Base-by-base conservation (phyloP, 768 basidiomycete species). In the Clavulina sp. region DNA sequence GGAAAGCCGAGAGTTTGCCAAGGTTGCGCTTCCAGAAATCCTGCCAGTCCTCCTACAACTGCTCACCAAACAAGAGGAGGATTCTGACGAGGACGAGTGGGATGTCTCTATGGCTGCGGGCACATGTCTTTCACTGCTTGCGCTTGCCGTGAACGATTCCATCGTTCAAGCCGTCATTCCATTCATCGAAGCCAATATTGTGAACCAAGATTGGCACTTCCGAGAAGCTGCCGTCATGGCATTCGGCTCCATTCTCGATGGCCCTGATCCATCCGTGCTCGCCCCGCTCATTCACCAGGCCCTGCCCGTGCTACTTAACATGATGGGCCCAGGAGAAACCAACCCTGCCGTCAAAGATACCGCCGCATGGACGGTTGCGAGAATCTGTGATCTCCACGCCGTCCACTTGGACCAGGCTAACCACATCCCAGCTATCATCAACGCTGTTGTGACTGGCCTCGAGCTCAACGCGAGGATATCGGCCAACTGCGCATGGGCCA, bases 181-280 rank as follows among this genome's bases (percentile, higher is more conserved):
- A 5, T 99, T 96, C 73, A 96, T 99, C 60, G 95, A 97, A 68
- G 80, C 80, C 16, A 80, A 96, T 68, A 97, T 99, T 72, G 86
- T 84, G 61, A 70, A 78, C 24, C 73, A 78, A 28, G 87, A 95
- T 62, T 99, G 95, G 95, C 88, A 86, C 61, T 72, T 80, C 51
- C 87, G 95, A 38, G 95, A 99, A 64, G 95, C 95, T 0, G 93
- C 92, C 4, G 80, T 97, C 52, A 99, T 97, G 92, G 80, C 92
- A 19, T 99, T 97, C 60, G 93, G 93, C 41, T 92, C 88, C 0
- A 97, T 99, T 60, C 76, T 97, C 29, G 93, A 96, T 56, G 95
- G 95, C 1, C 95, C 95, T 2, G 89, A 96, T 61, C 84, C 89
- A 7, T 65, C 68, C 31, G 80, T 89, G 26, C 77, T 99, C 48